phyloP scores from a whole-genome alignment of 768 basidiomycete species.

The Tulasnella sp. region DNA sequence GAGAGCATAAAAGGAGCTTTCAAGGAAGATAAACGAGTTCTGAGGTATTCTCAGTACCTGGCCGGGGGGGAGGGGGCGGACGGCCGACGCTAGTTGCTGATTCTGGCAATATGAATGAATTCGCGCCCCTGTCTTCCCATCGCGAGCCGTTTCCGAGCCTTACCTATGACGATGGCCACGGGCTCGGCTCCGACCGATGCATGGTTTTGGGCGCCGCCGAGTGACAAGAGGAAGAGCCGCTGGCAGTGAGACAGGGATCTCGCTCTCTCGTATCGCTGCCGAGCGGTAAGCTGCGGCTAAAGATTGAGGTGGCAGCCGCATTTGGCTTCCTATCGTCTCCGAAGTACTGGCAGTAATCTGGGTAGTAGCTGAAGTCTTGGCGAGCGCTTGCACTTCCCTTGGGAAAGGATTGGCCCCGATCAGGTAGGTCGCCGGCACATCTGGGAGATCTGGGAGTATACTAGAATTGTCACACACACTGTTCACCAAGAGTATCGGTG shows the following conservation, averaged over 20 bases:
- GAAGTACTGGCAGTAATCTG: not conserved
- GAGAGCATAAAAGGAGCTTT: not conserved
- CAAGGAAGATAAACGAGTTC: not conserved
- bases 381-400: not conserved
- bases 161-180: not conserved
- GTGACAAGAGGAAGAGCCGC: not conserved
- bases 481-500: not conserved
- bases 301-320: too few relatives aligned
- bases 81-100: not conserved
- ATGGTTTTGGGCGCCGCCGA: not conserved
- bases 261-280: too few relatives aligned
- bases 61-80: not conserved
- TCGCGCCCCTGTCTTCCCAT: not conserved
- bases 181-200: too few relatives aligned
- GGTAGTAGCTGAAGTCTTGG: not conserved
- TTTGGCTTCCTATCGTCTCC: too few relatives aligned
- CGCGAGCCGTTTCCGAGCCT: not conserved
- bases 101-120: conserved; percentile 1
- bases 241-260: too few relatives aligned
- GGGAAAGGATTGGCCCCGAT: not conserved
- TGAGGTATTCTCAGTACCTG: not conserved
- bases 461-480: not conserved
- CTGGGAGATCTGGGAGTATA: too few relatives aligned
- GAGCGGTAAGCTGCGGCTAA: too few relatives aligned
- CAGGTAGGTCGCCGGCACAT: too few relatives aligned